phyloP scores from a whole-genome alignment of 768 basidiomycete species.

The Termitomyces titanicus region DNA sequence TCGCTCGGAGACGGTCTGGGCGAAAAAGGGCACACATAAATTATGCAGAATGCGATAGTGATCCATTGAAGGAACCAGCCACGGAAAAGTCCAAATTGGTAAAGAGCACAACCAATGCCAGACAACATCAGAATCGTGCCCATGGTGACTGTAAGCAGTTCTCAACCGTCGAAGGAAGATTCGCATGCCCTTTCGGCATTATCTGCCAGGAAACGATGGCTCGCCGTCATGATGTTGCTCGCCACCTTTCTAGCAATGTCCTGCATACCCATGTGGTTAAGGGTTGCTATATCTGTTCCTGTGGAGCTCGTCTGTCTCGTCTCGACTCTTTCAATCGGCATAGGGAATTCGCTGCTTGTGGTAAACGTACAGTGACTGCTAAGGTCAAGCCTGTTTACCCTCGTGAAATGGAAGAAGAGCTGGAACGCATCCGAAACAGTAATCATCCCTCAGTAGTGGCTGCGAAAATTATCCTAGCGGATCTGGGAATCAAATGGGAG shows the following conservation, averaged over 20 bases:
- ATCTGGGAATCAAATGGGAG: background rate
- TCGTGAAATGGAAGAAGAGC: background rate
- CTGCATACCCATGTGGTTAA: background rate
- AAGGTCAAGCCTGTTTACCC: background rate
- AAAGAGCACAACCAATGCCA: too few relatives aligned
- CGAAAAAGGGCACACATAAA: too few relatives aligned
- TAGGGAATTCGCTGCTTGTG: background rate
- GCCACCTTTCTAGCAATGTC: background rate
- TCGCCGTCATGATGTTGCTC: background rate
- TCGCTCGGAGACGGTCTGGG: too few relatives aligned
- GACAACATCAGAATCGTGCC: too few relatives aligned
- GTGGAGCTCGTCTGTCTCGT: background rate
- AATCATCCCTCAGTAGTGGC: background rate
- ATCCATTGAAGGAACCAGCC: too few relatives aligned
- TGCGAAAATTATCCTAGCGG: background rate
- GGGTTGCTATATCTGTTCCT: background rate
- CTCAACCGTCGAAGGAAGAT: background rate
- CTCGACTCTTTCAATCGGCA: background rate
- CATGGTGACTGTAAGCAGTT: background rate
- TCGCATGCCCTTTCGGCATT: background rate
- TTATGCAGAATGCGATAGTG: too few relatives aligned
- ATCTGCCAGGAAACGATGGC: background rate
- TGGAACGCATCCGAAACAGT: background rate
- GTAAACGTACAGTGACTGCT: background rate
- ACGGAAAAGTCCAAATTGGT: too few relatives aligned